These are phyloP conservation scores for Melanomma pulvis-pyrius DNA, from an alignment of 495 filamentous ascomycete species.

Conservation along the genomic window DNA sequence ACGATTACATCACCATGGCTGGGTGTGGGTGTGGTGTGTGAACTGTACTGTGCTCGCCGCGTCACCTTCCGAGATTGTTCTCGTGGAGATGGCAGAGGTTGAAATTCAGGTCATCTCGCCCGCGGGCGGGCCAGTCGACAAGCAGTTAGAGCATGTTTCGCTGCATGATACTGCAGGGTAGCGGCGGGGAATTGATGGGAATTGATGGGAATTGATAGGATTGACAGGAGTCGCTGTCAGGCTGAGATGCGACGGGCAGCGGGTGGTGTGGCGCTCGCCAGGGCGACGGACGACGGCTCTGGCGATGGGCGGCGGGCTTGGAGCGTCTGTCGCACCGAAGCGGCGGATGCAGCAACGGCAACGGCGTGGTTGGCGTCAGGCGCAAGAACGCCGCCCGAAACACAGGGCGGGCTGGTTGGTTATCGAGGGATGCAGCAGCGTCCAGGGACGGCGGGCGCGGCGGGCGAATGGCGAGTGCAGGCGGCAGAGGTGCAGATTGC, in stretches of 20 bases:
- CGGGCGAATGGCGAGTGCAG: neutral
- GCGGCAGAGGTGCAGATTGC: neutral
- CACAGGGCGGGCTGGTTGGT: neutral
- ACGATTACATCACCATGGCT: too few species aligned
- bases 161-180: neutral
- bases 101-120: too few species aligned
- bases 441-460: neutral
- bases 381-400: slow-evolving; percentile 2
- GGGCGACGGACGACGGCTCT: neutral
- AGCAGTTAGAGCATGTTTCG: neutral
- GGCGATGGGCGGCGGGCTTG: neutral
- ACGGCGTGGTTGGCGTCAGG: neutral
- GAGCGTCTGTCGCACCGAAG: neutral
- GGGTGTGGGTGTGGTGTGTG: too few species aligned
- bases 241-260: neutral
- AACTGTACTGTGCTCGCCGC: neutral
- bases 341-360: slow-evolving; percentile 1
- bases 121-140: too few species aligned
- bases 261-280: neutral
- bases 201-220: too few species aligned
- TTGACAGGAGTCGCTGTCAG: too few species aligned
- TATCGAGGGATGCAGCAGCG: neutral
- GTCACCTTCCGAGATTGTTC: neutral
- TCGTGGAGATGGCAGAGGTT: neutral
- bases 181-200: too few species aligned